These are phyloP conservation scores for Chenopodium berlandieri DNA, from an alignment of 148 eudicot species.

Conservation along the genomic window DNA sequence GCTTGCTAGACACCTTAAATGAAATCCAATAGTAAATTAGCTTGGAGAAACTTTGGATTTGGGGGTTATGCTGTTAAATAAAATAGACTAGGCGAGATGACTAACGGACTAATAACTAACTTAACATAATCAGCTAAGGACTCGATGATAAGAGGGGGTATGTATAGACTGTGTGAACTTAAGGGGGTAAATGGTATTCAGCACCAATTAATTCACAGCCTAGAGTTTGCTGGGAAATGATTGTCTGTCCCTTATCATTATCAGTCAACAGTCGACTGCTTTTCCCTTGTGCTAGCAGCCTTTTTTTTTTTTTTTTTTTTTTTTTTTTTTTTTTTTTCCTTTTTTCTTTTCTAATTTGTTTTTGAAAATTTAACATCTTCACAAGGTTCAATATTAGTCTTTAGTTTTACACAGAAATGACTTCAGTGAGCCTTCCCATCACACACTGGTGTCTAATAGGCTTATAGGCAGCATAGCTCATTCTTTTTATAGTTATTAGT, in stretches of 20 bases:
- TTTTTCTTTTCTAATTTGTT: not conserved
- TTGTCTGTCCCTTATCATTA: not conserved
- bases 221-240: not conserved
- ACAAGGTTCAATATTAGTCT: not conserved
- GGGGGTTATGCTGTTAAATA: too few relatives aligned
- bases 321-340: not conserved
- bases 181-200: too few relatives aligned
- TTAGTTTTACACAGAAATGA: not conserved
- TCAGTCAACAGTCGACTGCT: not conserved
- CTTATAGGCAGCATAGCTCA: not conserved
- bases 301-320: not conserved
- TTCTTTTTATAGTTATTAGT: conserved; percentile 2
- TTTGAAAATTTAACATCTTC: not conserved
- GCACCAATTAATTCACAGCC: too few relatives aligned
- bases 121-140: too few relatives aligned
- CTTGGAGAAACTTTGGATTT: too few relatives aligned
- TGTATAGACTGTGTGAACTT: too few relatives aligned
- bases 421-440: not conserved
- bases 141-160: too few relatives aligned
- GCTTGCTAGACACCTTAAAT: too few relatives aligned
- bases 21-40: too few relatives aligned
- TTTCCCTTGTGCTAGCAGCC: not conserved
- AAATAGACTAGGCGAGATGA: too few relatives aligned
- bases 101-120: too few relatives aligned
- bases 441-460: not conserved